Evolutionary conservation across 2,329 filamentous ascomycete genomes (phyloP).

Genomic region (Bertia moriformis): DNA sequence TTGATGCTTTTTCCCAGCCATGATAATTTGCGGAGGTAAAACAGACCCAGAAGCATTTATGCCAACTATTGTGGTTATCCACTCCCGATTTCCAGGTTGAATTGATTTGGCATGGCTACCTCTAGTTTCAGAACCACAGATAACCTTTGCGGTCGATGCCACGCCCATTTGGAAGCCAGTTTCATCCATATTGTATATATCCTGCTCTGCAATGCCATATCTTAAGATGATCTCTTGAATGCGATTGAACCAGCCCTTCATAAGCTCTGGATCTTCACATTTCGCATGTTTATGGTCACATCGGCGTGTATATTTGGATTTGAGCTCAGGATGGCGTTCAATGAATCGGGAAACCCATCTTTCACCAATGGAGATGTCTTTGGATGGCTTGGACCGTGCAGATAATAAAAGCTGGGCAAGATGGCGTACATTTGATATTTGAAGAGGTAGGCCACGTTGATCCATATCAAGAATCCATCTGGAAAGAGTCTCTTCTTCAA

Average conservation of each 20-base stretch:
- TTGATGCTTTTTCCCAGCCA: background rate
- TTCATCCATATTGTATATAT: background rate
- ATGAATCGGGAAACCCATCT: background rate
- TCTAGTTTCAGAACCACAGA: background rate
- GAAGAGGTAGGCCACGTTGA: background rate
- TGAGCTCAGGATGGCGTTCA: background rate
- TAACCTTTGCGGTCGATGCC: background rate
- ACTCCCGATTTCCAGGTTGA: background rate
- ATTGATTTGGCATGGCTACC: background rate
- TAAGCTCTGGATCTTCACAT: background rate
- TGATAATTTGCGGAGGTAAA: background rate
- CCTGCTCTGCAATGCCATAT: background rate
- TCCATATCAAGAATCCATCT: constrained; percentile 1
- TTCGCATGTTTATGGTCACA: background rate
- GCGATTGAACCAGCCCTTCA: background rate
- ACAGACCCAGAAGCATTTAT: background rate
- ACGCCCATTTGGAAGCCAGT: background rate
- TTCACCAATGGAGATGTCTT: background rate
- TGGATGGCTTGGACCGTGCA: background rate
- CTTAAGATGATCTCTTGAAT: background rate
- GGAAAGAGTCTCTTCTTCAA: background rate
- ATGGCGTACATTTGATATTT: background rate
- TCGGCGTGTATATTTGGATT: background rate
- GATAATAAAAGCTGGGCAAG: background rate
- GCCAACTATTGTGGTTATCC: background rate